A percentile compares a stretch with the other conserved stretches of the same genome.
phyloP scores from a whole-genome alignment of 1,284 basidiomycete genomes.

The Leucocoprinus gongylophorus region DNA sequence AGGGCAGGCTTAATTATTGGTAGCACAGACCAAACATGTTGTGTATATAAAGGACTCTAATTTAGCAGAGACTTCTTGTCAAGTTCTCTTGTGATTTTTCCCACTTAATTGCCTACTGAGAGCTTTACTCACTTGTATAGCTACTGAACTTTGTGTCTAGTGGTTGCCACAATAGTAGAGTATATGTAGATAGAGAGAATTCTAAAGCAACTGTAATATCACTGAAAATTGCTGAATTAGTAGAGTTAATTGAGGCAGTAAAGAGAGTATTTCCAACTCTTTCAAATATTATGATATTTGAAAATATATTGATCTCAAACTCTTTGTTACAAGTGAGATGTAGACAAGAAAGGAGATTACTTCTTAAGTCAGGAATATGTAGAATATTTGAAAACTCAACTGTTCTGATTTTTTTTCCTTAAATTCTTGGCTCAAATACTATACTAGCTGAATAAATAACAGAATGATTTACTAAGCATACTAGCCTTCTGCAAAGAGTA shows the following conservation, averaged over 20 bases:
- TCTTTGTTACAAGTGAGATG: not conserved
- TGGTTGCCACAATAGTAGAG: too few relatives aligned
- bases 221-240: too few relatives aligned
- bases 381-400: conserved; percentile 28
- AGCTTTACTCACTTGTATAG: too few relatives aligned
- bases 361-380: conserved; percentile 27
- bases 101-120: too few relatives aligned
- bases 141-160: too few relatives aligned
- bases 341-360: conserved; percentile 25
- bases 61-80: too few relatives aligned
- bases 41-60: too few relatives aligned
- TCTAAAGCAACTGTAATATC: too few relatives aligned
- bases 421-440: conserved; percentile 22
- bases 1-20: too few relatives aligned
- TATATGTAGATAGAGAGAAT: too few relatives aligned
- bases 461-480: conserved; percentile 24
- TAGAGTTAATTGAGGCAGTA: not conserved
- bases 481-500: conserved; percentile 17
- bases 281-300: not conserved
- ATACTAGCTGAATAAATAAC: conserved; percentile 28
- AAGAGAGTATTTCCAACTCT: not conserved
- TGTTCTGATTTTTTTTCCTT: conserved; percentile 13
- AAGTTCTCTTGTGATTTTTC: too few relatives aligned
- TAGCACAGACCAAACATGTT: too few relatives aligned
- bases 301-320: not conserved